Percentiles rank a stretch among this genome's conserved stretches.
Conservation (phyloP, 2,329 filamentous ascomycete species). For the Sclerotinia minor region DNA sequence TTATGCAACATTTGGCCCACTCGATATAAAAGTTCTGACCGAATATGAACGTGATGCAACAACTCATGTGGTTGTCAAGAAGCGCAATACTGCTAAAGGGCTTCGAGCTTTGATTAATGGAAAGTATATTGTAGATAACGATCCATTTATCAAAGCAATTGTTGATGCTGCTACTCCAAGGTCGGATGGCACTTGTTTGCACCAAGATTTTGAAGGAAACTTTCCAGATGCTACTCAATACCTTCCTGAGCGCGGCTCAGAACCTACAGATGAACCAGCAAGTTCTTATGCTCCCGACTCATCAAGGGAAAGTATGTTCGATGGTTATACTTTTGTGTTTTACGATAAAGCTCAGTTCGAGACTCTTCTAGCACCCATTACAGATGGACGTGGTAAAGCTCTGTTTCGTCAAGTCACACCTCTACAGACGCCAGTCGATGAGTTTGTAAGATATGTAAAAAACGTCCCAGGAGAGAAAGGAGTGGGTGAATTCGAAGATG, state of each 20-base stretch:
- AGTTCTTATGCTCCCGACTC: conserved; percentile 68
- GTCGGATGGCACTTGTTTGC: conserved; percentile 52
- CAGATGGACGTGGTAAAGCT: conserved; percentile 80
- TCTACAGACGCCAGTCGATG: conserved; percentile 66
- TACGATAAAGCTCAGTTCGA: conserved; percentile 74
- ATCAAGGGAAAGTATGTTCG: conserved; percentile 69
- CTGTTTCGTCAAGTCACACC: conserved; percentile 62
- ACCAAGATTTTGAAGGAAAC: conserved; percentile 72
- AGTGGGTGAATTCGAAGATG: conserved; percentile 62
- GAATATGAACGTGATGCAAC: conserved; percentile 71
- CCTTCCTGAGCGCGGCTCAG: conserved; percentile 72
- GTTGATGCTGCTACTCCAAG: conserved; percentile 49
- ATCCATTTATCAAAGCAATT: conserved; percentile 72
- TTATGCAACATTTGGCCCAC: conserved; percentile 67
- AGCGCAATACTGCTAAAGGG: conserved; percentile 85
- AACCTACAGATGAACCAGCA: conserved; percentile 68
- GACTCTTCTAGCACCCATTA: conserved; percentile 72
- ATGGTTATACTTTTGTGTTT: conserved; percentile 87
- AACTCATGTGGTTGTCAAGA: conserved; percentile 85
- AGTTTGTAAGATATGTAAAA: conserved; percentile 77
- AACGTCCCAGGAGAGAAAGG: conserved; percentile 73
- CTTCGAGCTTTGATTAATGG: conserved; percentile 84
- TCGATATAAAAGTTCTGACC: conserved; percentile 83
- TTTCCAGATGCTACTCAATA: conserved; percentile 77
- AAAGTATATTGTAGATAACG: conserved; percentile 68